Base-by-base conservation (phyloP, 2,329 filamentous ascomycete genomes). In the Coniochaeta hoffmannii region DNA sequence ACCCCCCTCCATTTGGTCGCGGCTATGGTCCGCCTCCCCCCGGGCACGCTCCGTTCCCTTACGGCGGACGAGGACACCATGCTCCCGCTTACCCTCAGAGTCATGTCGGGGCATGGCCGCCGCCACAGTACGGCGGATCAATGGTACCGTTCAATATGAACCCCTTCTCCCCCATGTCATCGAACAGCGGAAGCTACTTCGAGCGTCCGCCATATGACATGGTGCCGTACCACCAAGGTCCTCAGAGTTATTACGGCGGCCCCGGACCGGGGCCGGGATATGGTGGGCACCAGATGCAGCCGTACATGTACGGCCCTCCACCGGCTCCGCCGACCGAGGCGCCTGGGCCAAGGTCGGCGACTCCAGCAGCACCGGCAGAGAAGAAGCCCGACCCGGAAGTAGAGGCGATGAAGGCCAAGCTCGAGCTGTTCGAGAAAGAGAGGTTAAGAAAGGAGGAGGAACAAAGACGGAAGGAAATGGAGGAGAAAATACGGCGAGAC, bases 371-470 rank as follows among this genome's bases (percentile, higher is more conserved):
- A 6, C 62, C 65, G 0, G 55, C 59, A 10, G 62, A 66, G 31
- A 69, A 73, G 62, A 72, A 73, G 56, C 69, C 70, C 14, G 64
- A 87, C 54, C 76, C 79, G 1, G 80, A 87, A 55, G 83, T 83
- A 62, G 73, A 86, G 59, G 74, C 74, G n/a, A 77, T 86, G 56
- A 78, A 86, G 58, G 77, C 81, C 59, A 78, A 87, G 61, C 69
- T 89, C 15, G 74, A 76, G 12, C 69, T 71, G 10, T 73, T 81
- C 44, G 75, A 81, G 58, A 71, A 68, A 4, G 73, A 73, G 30
- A 69, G 77, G 56, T 75, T 73, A 30, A 71, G 69, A 59, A 72
- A 71, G 57, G 77, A 76, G 53, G 75, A 74, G 11, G 73, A 71
- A 10, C 73, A 76, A 32, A 73, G 69, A 62, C 71, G 74, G 55